Base-by-base conservation (phyloP, 805 yeast species). In the Spathaspora hagerdaliae region DNA sequence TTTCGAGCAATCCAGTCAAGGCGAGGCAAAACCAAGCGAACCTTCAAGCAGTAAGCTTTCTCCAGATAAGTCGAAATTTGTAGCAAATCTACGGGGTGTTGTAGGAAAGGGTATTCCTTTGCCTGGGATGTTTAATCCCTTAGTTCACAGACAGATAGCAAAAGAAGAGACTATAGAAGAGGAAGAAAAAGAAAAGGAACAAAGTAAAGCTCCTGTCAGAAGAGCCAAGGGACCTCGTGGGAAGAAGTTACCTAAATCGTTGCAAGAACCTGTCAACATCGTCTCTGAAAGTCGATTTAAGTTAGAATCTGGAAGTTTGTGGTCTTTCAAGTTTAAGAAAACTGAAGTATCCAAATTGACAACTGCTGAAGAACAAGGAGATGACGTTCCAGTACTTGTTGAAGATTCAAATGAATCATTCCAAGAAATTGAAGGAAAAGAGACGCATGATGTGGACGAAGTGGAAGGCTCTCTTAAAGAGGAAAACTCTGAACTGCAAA, bases 201-300 rank as follows among this genome's bases (percentile, higher is more conserved):
- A 35, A 29, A 39, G 41, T 31, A 48, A 39, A 8, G 38, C 44
- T 24, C 61, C 78, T 57, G 68, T 66, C 41, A 68, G 79, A 29
- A 75, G 92, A 55, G 83, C 82, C 0, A 82, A 69, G 52, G 94
- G 92, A 0, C 95, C 95, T 38, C 73, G 79, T 50, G 91, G 91
- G 0, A 77, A 87, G 49, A 81, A 79, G 54, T 63, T 85, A 43
- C 94, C 94, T 0, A 74, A 71, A 45, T 62, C 71, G n/a, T 77
- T 82, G 10, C 69, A 73, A 39, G 71, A 73, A 3, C 66, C 75
- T 0, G 62, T 69, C 1, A 57, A 49, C 27, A 58, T 68, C 8
- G 70, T 71, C 31, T 55, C 61, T 29, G 70, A 65, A 35, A 51
- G 67, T 1, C 62, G 66, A 31, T 70, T 69, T 48, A 56, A 59